Conservation (phyloP, 2,329 filamentous ascomycete genomes). For the Aspergillus aculeatinus region DNA sequence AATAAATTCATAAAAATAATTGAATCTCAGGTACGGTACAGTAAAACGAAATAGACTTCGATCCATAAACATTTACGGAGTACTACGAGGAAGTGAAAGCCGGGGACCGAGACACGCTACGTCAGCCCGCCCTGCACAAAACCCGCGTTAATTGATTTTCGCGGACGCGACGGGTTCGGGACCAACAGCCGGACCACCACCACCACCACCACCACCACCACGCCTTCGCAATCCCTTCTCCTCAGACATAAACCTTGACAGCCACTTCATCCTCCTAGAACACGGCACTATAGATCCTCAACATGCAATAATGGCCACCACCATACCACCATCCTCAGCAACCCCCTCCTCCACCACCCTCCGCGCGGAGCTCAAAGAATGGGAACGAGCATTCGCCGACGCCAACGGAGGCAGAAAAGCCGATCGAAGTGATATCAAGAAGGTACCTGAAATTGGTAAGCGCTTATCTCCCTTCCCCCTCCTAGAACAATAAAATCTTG, state of each 20-base stretch:
- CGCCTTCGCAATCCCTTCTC: background rate
- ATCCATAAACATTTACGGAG: background rate
- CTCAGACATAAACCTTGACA: background rate
- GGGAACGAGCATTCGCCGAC: conserved; percentile 47
- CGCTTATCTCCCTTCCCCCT: too few relatives aligned
- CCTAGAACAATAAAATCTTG: too few relatives aligned
- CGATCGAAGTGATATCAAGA: conserved; percentile 49
- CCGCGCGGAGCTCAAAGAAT: conserved; percentile 48
- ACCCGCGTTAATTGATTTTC: conserved; percentile 33
- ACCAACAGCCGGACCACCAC: conserved; percentile 2
- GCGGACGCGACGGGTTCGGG: conserved; percentile 26
- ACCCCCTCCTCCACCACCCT: conserved; percentile 30
- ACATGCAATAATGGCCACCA: conserved; percentile 31
- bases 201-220: background rate
- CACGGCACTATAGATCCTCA: background rate
- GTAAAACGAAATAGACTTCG: background rate
- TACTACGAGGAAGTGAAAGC: background rate
- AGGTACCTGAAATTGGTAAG: conserved; percentile 44
- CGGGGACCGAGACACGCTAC: conserved; percentile 19
- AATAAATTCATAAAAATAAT: background rate
- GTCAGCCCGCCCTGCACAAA: conserved; percentile 19
- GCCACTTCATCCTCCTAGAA: too few relatives aligned
- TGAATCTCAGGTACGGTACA: too few relatives aligned
- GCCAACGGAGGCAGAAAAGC: conserved; percentile 47
- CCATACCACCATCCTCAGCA: background rate